Base-by-base conservation (phyloP, 1,284 basidiomycete genomes). In the Cutaneotrichosporon dermatis region DNA sequence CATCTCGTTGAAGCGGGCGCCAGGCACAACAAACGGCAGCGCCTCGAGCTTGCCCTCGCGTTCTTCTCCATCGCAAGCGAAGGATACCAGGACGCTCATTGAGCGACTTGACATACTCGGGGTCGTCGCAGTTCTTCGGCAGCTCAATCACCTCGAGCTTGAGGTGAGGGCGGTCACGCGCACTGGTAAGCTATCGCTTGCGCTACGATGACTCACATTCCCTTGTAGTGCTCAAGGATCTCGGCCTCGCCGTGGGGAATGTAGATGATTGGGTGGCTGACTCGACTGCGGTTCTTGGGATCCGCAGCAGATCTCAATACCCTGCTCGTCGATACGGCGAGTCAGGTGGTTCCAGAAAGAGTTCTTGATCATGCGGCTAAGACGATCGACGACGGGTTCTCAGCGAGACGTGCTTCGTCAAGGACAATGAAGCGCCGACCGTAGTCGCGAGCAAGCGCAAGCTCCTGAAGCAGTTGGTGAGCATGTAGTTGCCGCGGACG, bases 291-390 rank as follows among this genome's bases (percentile, higher is more conserved):
- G 75, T 95, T 97, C 82, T 99, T 99, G 9, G 96, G 95, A 75
- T 99, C 96, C 2, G 89, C 89, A 56, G 92, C 92, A 65, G 98
- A 92, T 90, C 77, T 98, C 94, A 39, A 99, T 83, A 5, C 95
- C 96, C 64, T 97, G 92, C 0, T 91, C 93, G 73, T 99, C 96
- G 71, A 99, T 99, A 42, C 92, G 86, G 55, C 95, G 87, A 1
- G 96, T 99, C 53, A 99, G 83, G 8, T 93, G 91, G 76, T 95
- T 90, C 95, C 95, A 99, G 82, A 99, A 99, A 10, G 91, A 94
- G 79, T 94, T 87, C 75, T 88, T 90, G 80, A 99, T 99, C 95
- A 99, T 98, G 61, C 96, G 87, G 25, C 91, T 95, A 43, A 99
- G 84, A 46, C 95, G 88, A 75, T 96, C 92, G 46, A 99, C 93